Conservation (phyloP, 2,329 filamentous ascomycete species). For the Xylariomycetidae sp. region DNA sequence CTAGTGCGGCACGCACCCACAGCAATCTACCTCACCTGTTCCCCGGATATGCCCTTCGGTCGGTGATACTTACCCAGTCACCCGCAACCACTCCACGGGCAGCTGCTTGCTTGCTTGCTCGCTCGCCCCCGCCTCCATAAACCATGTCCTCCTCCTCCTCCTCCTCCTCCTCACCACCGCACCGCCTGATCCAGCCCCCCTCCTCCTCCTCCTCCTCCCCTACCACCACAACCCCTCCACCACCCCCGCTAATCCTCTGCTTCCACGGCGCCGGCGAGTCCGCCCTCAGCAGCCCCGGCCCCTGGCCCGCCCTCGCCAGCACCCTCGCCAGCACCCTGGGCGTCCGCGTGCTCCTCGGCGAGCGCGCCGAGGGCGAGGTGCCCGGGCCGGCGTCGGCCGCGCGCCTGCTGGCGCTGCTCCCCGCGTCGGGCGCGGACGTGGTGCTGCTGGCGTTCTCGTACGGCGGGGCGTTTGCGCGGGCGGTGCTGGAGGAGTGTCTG, state of each 20-base stretch:
- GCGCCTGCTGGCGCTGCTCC: slow-evolving; percentile 14
- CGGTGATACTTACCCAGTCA: too few relatives aligned
- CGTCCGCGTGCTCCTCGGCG: slow-evolving; percentile 18
- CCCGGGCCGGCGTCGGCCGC: slow-evolving; percentile 11
- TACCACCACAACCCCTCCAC: too few relatives aligned
- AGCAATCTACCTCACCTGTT: too few relatives aligned
- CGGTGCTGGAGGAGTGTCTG: slow-evolving; percentile 14
- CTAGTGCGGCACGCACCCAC: too few relatives aligned
- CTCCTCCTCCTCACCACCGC: too few relatives aligned
- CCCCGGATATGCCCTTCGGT: too few relatives aligned
- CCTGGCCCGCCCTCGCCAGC: slow-evolving; percentile 19
- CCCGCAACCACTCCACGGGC: too few relatives aligned
- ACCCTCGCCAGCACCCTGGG: slow-evolving; percentile 7
- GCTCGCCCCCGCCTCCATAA: too few relatives aligned
- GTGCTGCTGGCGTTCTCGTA: slow-evolving; percentile 25
- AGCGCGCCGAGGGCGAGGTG: slow-evolving; percentile 14
- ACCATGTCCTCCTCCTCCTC: too few relatives aligned
- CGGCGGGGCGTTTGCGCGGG: slow-evolving; percentile 23
- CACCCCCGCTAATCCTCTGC: slow-evolving; percentile 21
- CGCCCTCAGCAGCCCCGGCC: slow-evolving; percentile 16
- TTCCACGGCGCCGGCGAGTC: slow-evolving; percentile 26
- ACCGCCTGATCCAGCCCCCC: too few relatives aligned
- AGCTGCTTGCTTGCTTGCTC: too few relatives aligned
- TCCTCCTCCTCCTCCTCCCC: too few relatives aligned
- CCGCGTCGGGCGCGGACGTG: neutral